Evolutionary conservation across 2,329 filamentous ascomycete genomes (phyloP).

Genomic region (Podosphaera aphanis): DNA sequence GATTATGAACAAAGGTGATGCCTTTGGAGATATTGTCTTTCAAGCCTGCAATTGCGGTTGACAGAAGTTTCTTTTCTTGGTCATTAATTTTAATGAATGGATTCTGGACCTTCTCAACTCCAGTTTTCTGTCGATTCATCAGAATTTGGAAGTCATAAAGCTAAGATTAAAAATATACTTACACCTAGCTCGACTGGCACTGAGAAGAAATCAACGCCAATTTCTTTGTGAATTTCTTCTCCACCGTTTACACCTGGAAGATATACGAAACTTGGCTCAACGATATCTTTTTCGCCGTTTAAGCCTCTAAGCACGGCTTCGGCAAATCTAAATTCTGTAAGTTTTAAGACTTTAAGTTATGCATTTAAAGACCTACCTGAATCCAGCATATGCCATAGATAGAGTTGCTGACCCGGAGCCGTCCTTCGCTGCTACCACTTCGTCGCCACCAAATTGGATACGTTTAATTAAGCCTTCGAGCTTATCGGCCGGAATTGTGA

Average conservation of each 20-base stretch:
- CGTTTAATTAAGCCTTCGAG: constrained; percentile 78
- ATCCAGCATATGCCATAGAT: constrained; percentile 90
- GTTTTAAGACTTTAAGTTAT: background rate
- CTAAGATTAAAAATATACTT: constrained; percentile 22
- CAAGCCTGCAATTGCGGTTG: constrained; percentile 51
- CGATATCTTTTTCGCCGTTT: constrained; percentile 74
- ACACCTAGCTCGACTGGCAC: constrained; percentile 88
- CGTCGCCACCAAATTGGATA: constrained; percentile 94
- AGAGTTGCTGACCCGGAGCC: constrained; percentile 75
- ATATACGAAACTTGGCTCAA: constrained; percentile 92
- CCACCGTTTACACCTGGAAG: constrained; percentile 74
- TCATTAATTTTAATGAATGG: constrained; percentile 55
- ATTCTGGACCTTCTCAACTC: constrained; percentile 69
- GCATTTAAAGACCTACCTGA: constrained; percentile 34
- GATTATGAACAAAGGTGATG: constrained; percentile 67
- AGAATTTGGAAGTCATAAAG: constrained; percentile 15
- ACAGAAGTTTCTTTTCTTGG: constrained; percentile 71
- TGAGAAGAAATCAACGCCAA: constrained; percentile 82
- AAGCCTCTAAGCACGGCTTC: constrained; percentile 88
- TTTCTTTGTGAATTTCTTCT: constrained; percentile 62
- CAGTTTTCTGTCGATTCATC: too few relatives aligned
- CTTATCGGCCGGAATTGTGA: constrained; percentile 70
- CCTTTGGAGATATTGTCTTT: constrained; percentile 91
- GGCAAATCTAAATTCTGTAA: constrained; percentile 41
- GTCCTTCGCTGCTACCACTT: constrained; percentile 88